Base-by-base conservation (phyloP, 2,329 filamentous ascomycete genomes). In the Ascochyta koolunga region DNA sequence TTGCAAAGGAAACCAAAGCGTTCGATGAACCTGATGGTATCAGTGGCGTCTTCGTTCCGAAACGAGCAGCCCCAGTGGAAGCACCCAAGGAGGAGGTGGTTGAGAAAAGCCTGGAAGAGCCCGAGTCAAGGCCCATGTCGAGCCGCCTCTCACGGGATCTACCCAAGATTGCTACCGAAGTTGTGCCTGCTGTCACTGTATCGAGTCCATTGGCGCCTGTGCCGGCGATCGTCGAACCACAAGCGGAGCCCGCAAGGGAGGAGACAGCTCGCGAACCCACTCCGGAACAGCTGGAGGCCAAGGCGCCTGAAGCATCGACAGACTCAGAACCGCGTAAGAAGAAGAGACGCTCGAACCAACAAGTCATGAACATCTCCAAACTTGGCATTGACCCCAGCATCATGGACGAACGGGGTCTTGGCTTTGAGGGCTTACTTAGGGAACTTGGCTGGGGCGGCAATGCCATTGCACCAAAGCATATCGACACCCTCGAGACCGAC, bases 371-470 rank as follows among this genome's bases (percentile, higher is more conserved):
- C 68, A 84, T 95, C 16, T 84, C 88, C 38, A 85, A 85, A 10
- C 81, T 97, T 33, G 91, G 90, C 8, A 83, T 97, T 40, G 90
- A 96, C 66, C 83, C 89, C 0, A 81, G 78, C 15, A 75, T 96
- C n/a, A 78, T 97, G 46, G 89, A 91, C 66, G 88, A 86, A 44
- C 84, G 87, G 58, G 90, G 90, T 6, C 81, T 87, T 5, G 91
- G 96, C 48, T 93, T 97, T 65, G 88, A 93, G 52, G 84, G 87
- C 58, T 87, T 91, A 76, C 81, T 97, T 29, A 88, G 91, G 60
- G 91, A 96, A 69, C 90, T 96, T 71, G 92, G 92, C 29, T 97
- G 92, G 91, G 87, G 91, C 19, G 90, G 89, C 41, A 86, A 88
- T 42, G 83, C 90, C 60, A 87, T 91, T 73, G 86, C 90, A 47